Evolutionary conservation across 176 grass and related monocot species (phyloP).

Genomic region (Oryza meridionalis): DNA sequence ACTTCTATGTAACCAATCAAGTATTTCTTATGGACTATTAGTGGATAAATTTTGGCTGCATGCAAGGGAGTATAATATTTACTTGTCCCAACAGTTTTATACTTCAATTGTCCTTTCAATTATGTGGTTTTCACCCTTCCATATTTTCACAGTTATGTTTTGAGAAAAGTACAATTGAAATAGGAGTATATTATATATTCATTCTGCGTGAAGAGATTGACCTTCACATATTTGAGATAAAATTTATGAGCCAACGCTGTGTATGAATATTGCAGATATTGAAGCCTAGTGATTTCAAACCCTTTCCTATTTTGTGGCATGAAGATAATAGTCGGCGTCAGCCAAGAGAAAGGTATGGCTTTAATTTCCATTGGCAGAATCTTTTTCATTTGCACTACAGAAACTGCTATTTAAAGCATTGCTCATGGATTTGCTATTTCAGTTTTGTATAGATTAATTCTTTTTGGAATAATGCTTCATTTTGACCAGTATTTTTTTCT

Average conservation of each 20-base stretch:
- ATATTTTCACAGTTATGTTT: neutral
- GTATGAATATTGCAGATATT: conserved; percentile 63
- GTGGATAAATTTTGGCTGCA: neutral
- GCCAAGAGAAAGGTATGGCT: conserved; percentile 74
- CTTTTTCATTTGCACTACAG: conserved; percentile 6
- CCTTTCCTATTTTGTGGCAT: conserved; percentile 94
- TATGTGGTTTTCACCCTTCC: neutral
- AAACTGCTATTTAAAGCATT: conserved; percentile 8
- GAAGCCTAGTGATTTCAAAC: conserved; percentile 88
- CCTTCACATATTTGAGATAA: conserved; percentile 21
- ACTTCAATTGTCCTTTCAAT: neutral
- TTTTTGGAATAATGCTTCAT: conserved; percentile 22
- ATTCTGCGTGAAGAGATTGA: neutral
- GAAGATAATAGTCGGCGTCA: conserved; percentile 84
- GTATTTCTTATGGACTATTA: conserved; percentile 3
- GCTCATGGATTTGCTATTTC: conserved; percentile 19
- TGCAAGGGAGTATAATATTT: neutral
- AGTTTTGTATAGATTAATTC: conserved; percentile 18
- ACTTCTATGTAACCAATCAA: conserved; percentile 6
- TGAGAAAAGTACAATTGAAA: conserved; percentile 23
- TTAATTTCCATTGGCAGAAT: conserved; percentile 1
- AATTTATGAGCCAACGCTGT: conserved; percentile 39
- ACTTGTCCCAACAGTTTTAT: neutral
- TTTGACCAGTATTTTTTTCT: neutral
- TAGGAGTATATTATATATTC: neutral